Conservation (phyloP, 495 filamentous ascomycete species). For the Neurospora sp. region DNA sequence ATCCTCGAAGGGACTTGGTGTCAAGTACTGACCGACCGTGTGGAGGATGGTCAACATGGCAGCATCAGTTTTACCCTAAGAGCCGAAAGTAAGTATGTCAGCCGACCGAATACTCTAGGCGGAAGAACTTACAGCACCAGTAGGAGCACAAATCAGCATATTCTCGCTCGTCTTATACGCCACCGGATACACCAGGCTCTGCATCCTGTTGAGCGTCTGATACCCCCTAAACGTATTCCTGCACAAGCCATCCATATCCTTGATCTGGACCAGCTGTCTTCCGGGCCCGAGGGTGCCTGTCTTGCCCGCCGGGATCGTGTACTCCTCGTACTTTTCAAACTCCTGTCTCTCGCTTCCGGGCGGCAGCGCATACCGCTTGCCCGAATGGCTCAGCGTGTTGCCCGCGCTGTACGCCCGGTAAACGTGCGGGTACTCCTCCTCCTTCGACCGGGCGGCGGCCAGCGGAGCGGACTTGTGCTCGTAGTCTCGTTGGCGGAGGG, state of each 20-base stretch:
- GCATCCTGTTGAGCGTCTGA: conserved; percentile 91
- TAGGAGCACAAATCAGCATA: conserved; percentile 97
- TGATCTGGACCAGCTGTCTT: conserved; percentile 66
- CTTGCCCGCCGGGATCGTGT: conserved; percentile 69
- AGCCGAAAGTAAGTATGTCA: not conserved
- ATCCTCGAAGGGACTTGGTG: conserved; percentile 67
- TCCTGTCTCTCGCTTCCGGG: conserved; percentile 47
- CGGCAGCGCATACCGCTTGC: conserved; percentile 69
- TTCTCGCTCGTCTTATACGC: conserved; percentile 95
- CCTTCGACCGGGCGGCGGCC: conserved; percentile 47
- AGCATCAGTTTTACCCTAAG: conserved; percentile 85
- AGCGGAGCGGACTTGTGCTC: conserved; percentile 75
- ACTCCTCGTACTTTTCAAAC: conserved; percentile 72
- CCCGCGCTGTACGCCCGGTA: conserved; percentile 74
- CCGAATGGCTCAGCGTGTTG: conserved; percentile 66
- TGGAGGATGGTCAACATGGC: conserved; percentile 95
- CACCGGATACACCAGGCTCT: conserved; percentile 90
- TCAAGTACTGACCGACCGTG: conserved; percentile 72
- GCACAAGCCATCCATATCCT: conserved; percentile 82
- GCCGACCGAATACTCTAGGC: too few relatives aligned
- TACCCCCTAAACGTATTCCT: conserved; percentile 89
- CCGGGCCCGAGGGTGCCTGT: conserved; percentile 62
- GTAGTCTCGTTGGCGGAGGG: conserved; percentile 59
- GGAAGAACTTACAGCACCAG: conserved; percentile 58
- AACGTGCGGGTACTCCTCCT: conserved; percentile 80